Evolutionary conservation across 2,329 filamentous ascomycete genomes (phyloP).

Genomic region (Colletotrichum spaethianum): DNA sequence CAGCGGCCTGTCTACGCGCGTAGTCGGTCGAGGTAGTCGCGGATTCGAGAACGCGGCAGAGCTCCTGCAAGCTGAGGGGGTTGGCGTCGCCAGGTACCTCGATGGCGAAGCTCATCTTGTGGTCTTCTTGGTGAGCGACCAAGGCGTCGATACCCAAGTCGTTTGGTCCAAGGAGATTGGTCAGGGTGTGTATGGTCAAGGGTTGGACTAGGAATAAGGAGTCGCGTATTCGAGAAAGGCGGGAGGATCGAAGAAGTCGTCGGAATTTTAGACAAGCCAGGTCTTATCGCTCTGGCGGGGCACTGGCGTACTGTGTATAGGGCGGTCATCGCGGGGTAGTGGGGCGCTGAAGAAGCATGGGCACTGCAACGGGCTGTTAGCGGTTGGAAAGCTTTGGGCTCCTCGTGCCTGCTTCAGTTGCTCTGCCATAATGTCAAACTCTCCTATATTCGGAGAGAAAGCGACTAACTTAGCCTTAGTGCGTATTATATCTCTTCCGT

Average conservation of each 20-base stretch:
- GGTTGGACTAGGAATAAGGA: background rate
- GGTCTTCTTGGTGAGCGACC: conserved; percentile 35
- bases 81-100: conserved; percentile 88
- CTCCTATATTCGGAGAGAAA: background rate
- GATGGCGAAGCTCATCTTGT: conserved; percentile 77
- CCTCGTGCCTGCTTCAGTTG: background rate
- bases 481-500: background rate
- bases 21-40: conserved; percentile 73
- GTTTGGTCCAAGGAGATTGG: conserved; percentile 19
- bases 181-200: background rate
- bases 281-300: conserved; percentile 36
- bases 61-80: conserved; percentile 74
- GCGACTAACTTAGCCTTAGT: background rate
- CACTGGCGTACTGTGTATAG: conserved; percentile 23
- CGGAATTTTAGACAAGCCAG: conserved; percentile 34
- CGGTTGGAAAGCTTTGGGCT: background rate
- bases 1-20: conserved; percentile 75
- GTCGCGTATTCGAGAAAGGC: conserved; percentile 22
- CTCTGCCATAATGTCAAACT: background rate
- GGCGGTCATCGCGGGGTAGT: conserved; percentile 39
- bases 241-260: conserved; percentile 25
- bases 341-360: conserved; percentile 34
- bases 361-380: conserved; percentile 1
- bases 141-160: conserved; percentile 26
- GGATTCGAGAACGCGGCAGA: conserved; percentile 75